Evolutionary conservation across 331 rosid genomes (phyloP).

Genomic region (Pyracantha coccinea): DNA sequence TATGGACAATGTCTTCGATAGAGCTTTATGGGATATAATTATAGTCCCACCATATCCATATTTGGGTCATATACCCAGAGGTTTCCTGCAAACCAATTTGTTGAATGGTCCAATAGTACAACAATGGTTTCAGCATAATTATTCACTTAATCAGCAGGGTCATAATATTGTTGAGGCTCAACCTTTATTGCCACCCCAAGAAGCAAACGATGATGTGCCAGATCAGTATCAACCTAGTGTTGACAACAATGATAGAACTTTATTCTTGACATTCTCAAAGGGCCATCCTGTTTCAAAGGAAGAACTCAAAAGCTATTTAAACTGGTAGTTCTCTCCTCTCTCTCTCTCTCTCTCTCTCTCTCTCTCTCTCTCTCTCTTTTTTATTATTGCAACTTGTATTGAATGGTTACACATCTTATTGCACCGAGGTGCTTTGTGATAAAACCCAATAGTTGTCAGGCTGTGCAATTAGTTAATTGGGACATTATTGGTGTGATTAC

Average conservation of each 20-base stretch:
- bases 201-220: background rate
- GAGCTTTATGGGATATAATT: background rate
- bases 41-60: background rate
- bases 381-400: background rate
- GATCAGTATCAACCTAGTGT: background rate
- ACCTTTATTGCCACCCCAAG: background rate
- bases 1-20: background rate
- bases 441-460: too few relatives aligned
- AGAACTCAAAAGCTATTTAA: background rate
- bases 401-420: too few relatives aligned
- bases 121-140: background rate
- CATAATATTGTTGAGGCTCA: background rate
- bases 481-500: too few relatives aligned
- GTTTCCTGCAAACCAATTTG: background rate
- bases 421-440: too few relatives aligned
- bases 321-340: background rate
- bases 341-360: background rate
- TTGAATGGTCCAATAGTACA: background rate
- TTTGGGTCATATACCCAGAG: background rate
- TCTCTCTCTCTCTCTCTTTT: too few relatives aligned
- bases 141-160: background rate
- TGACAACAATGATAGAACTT: background rate
- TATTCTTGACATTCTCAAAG: constrained; percentile 8
- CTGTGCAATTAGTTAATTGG: too few relatives aligned
- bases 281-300: background rate